Evolutionary conservation across 2,329 filamentous ascomycete species (phyloP).

Genomic region (Fusarium algeriense): DNA sequence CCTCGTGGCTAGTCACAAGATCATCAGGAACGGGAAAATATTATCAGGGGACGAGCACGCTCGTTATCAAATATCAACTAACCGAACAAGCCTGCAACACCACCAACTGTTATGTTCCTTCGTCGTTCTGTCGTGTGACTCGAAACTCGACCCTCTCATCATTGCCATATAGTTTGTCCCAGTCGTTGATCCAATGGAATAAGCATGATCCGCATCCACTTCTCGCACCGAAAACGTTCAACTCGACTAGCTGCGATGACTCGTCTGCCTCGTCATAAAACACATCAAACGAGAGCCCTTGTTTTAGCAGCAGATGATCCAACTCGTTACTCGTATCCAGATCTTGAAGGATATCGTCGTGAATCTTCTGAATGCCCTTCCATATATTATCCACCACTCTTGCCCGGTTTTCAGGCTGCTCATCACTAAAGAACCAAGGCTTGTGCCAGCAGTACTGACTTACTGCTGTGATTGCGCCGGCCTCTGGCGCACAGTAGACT

Average conservation of each 20-base stretch:
- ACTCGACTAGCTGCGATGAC: slow-evolving; percentile 54
- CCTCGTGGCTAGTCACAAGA: slow-evolving; percentile 19
- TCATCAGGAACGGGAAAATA: slow-evolving; percentile 14
- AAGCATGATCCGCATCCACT: slow-evolving; percentile 60
- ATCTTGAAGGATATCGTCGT: slow-evolving; percentile 14
- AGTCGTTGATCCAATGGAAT: slow-evolving; percentile 57
- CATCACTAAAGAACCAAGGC: slow-evolving; percentile 47
- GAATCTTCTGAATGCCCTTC: slow-evolving; percentile 14
- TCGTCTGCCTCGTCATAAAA: slow-evolving; percentile 49
- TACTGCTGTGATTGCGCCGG: slow-evolving; percentile 51
- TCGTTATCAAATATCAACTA: not conserved
- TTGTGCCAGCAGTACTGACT: slow-evolving; percentile 58
- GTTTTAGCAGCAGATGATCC: slow-evolving; percentile 49
- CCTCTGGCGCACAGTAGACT: slow-evolving; percentile 57
- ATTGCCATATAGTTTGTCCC: slow-evolving; percentile 15
- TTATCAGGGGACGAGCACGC: not conserved
- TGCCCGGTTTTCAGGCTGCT: slow-evolving; percentile 13
- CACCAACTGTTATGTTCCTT: not conserved
- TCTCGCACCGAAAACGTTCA: slow-evolving; percentile 60
- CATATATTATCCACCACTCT: slow-evolving; percentile 30
- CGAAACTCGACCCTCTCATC: slow-evolving; percentile 16
- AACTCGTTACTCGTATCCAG: slow-evolving; percentile 22
- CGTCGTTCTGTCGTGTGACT: slow-evolving; percentile 5
- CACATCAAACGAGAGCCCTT: slow-evolving; percentile 60
- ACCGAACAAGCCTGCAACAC: not conserved